These are phyloP conservation scores for Castanopsis chinensis DNA, from an alignment of 306 rosid species.

Conservation along the genomic window DNA sequence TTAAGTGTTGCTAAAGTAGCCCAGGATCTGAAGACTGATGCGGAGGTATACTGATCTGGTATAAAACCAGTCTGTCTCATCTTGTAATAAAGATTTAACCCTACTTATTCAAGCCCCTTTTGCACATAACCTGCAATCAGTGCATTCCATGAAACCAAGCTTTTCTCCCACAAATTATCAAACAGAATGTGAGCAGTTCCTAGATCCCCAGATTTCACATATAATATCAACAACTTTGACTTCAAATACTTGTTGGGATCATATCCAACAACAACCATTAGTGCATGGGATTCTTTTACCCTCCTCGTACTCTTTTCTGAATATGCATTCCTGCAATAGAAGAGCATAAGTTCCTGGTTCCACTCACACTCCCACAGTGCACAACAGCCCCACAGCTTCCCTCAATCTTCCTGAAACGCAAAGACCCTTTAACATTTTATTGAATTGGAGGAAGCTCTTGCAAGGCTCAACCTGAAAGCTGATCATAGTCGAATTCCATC, in stretches of 20 bases:
- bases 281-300: constrained; percentile 64
- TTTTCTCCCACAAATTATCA: constrained; percentile 42
- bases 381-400: constrained; percentile 62
- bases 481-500: constrained; percentile 36
- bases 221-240: constrained; percentile 59
- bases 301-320: constrained; percentile 51
- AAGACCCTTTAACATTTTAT: constrained; percentile 45
- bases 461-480: constrained; percentile 73
- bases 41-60: constrained; percentile 77
- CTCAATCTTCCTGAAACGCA: constrained; percentile 60
- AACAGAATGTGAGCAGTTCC: constrained; percentile 51
- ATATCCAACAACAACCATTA: constrained; percentile 60
- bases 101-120: constrained; percentile 51
- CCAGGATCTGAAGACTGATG: constrained; percentile 74
- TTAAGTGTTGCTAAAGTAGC: constrained; percentile 64
- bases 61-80: constrained; percentile 66
- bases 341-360: constrained; percentile 53
- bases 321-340: constrained; percentile 77
- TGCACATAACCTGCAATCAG: constrained; percentile 60
- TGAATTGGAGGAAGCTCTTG: constrained; percentile 30
- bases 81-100: constrained; percentile 48
- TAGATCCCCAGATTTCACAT: constrained; percentile 59
- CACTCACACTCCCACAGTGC: constrained; percentile 31
- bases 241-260: constrained; percentile 51
- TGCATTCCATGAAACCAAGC: constrained; percentile 69